A percentile compares a stretch with the other conserved stretches of the same genome.
phyloP scores from a whole-genome alignment of 805 yeast species.

The Lipomyces yamadae region DNA sequence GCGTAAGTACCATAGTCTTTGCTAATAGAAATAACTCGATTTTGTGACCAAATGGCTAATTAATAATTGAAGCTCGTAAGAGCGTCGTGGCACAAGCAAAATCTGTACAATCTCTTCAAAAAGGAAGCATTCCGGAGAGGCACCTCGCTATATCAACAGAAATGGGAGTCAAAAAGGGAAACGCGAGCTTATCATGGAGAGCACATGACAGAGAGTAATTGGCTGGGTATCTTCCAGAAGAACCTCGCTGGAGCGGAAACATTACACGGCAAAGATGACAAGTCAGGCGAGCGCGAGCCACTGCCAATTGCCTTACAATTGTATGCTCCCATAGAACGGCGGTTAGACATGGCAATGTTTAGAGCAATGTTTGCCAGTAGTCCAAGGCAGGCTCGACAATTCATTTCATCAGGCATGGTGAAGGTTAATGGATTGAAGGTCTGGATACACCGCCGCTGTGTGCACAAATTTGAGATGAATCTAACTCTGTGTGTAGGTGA shows the following conservation, averaged over 20 bases:
- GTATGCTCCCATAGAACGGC: constrained; percentile 81
- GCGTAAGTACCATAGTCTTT: constrained; percentile 22
- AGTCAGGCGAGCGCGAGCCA: constrained; percentile 30
- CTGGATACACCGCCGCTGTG: neutral
- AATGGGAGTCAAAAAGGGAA: constrained; percentile 88
- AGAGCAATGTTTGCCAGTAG: constrained; percentile 93
- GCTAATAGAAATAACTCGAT: neutral
- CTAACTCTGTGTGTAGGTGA: constrained; percentile 15
- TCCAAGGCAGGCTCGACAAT: constrained; percentile 90
- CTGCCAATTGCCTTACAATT: constrained; percentile 91
- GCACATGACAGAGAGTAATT: constrained; percentile 80
- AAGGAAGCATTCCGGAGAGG: constrained; percentile 57
- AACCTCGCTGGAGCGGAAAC: constrained; percentile 69
- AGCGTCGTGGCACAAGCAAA: constrained; percentile 88
- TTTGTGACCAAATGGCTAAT: neutral
- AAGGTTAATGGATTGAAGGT: constrained; percentile 72
- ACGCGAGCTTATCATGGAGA: constrained; percentile 97
- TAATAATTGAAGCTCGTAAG: constrained; percentile 53
- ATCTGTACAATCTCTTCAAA: constrained; percentile 84
- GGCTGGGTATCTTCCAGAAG: constrained; percentile 70
- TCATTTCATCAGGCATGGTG: constrained; percentile 79
- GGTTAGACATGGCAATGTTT: constrained; percentile 88
- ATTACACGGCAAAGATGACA: constrained; percentile 26
- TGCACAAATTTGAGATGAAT: neutral
- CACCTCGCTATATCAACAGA: constrained; percentile 84